Conservation (phyloP, 129 eudicot genomes). For the carrot (Daucus carota) region DH1_v3.0 NC_030381.2:4885001-4885500, state of each 20-base stretch:
- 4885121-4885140: neutral
- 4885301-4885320: neutral
- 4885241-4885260: neutral
- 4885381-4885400: neutral
- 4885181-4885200: neutral
- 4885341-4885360: neutral
- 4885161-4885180: neutral
- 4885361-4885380: neutral
- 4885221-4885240: too few species aligned
- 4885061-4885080: neutral
- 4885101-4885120: too few species aligned
- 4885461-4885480: neutral
- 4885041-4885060: neutral
- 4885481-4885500: slow-evolving; percentile 20
- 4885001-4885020: neutral
- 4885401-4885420: neutral
- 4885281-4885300: neutral
- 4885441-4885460: neutral
- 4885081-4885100: slow-evolving; percentile 1
- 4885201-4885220: neutral
- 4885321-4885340: neutral
- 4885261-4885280: neutral
- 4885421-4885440: neutral
- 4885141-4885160: neutral
- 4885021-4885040: neutral